Evolutionary conservation across 2,329 filamentous ascomycete genomes (phyloP).

Genomic region (Zymoseptoria crescenta): DNA sequence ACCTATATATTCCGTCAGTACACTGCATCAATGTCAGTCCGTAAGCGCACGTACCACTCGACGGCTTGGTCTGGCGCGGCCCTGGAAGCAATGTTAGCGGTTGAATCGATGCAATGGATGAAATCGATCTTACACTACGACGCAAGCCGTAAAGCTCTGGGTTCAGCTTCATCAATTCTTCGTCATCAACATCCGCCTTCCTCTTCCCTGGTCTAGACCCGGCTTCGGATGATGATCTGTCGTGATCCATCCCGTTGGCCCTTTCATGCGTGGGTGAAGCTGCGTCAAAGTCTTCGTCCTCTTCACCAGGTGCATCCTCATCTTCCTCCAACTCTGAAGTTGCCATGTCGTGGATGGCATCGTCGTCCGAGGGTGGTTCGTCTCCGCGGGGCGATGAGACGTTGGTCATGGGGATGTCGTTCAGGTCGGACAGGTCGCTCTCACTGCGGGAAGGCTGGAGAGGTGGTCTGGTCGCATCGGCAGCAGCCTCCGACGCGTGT

Average conservation of each 20-base stretch:
- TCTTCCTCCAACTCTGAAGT: slow-evolving; percentile 42
- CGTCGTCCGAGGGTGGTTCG: slow-evolving; percentile 34
- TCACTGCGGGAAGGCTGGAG: slow-evolving; percentile 54
- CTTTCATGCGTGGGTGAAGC: slow-evolving; percentile 44
- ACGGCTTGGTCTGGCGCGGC: slow-evolving; percentile 54
- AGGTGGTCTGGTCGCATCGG: slow-evolving; percentile 37
- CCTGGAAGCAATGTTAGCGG: slow-evolving; percentile 35
- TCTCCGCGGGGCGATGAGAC: slow-evolving; percentile 33
- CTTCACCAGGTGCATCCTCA: slow-evolving; percentile 44
- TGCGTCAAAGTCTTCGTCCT: slow-evolving; percentile 66
- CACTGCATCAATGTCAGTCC: neutral
- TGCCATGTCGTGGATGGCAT: slow-evolving; percentile 38
- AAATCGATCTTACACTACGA: slow-evolving; percentile 63
- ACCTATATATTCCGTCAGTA: slow-evolving; percentile 35
- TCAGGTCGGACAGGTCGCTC: slow-evolving; percentile 68
- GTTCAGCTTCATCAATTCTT: slow-evolving; percentile 81
- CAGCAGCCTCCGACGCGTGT: slow-evolving; percentile 50
- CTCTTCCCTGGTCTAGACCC: slow-evolving; percentile 66
- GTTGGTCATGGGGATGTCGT: slow-evolving; percentile 45
- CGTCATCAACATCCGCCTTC: slow-evolving; percentile 49
- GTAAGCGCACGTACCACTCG: slow-evolving; percentile 46
- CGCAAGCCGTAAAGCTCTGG: slow-evolving; percentile 91
- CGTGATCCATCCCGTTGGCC: slow-evolving; percentile 44
- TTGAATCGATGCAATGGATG: slow-evolving; percentile 9
- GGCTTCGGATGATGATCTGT: slow-evolving; percentile 62